These are phyloP conservation scores for Fusarium sp. DNA, from an alignment of 2,329 filamentous ascomycete genomes.

Conservation along the genomic window DNA sequence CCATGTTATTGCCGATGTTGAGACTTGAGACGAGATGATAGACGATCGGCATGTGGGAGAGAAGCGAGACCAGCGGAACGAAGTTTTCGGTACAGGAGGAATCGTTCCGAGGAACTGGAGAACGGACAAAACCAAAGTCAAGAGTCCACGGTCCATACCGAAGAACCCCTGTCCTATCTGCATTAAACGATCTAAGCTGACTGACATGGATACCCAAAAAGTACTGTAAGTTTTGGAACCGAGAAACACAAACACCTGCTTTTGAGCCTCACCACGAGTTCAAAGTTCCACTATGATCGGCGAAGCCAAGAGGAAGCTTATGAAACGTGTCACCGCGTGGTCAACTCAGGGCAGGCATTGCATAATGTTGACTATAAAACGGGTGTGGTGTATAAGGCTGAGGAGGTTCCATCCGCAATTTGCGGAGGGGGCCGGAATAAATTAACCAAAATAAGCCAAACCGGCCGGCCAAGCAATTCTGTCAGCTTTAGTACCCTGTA, in stretches of 20 bases:
- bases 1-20: conserved; percentile 5
- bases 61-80: conserved; percentile 7
- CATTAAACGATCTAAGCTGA: conserved; percentile 24
- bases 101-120: no score
- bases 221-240: background rate
- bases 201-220: background rate
- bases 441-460: conserved; percentile 18
- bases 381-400: conserved; percentile 31
- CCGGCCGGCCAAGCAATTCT: conserved; percentile 11
- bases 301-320: conserved; percentile 8
- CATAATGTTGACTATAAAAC: background rate
- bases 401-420: conserved; percentile 1
- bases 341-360: background rate
- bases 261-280: background rate
- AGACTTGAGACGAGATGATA: background rate
- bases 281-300: conserved; percentile 3
- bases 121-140: no score
- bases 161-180: conserved; percentile 21
- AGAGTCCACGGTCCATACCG: background rate
- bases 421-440: background rate
- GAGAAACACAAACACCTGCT: background rate
- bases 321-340: conserved; percentile 33
- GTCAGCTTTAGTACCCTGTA: conserved; percentile 11
- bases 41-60: conserved; percentile 12
- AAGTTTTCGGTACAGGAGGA: background rate